Conservation (phyloP, 164 flowering plant species). For the Macadamia integrifolia region DNA sequence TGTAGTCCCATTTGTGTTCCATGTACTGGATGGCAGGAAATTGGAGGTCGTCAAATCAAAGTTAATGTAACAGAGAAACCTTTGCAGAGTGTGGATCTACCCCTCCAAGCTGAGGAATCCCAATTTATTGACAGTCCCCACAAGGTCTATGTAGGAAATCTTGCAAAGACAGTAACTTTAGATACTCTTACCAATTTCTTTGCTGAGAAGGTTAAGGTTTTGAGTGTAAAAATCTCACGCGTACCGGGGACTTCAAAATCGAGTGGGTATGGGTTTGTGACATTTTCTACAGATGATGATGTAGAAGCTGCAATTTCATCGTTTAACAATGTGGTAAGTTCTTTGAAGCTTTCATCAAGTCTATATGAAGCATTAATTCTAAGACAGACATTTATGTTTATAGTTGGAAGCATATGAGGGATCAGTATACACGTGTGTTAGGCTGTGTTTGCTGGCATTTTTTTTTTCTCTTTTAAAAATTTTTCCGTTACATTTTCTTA, state of each 20-base stretch:
- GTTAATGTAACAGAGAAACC: conserved; percentile 92
- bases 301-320: conserved; percentile 79
- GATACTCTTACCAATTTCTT: conserved; percentile 60
- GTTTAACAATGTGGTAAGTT: conserved; percentile 72
- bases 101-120: conserved; percentile 69
- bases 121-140: conserved; percentile 75
- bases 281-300: conserved; percentile 86
- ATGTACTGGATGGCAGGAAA: conserved; percentile 41
- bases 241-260: conserved; percentile 88
- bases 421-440: not conserved
- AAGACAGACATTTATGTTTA: not conserved
- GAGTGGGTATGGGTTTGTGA: conserved; percentile 82
- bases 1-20: conserved; percentile 6
- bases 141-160: conserved; percentile 98
- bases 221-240: conserved; percentile 78
- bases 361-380: not conserved
- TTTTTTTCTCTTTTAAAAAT: too few relatives aligned
- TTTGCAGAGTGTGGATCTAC: conserved; percentile 28
- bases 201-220: conserved; percentile 78
- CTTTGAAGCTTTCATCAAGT: not conserved
- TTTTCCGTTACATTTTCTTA: too few relatives aligned
- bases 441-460: too few relatives aligned
- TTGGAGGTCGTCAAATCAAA: conserved; percentile 84
- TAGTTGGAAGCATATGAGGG: not conserved
- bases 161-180: conserved; percentile 78